These are phyloP conservation scores for Termitomyces sp. DNA, from an alignment of 768 basidiomycete genomes.

Conservation along the genomic window DNA sequence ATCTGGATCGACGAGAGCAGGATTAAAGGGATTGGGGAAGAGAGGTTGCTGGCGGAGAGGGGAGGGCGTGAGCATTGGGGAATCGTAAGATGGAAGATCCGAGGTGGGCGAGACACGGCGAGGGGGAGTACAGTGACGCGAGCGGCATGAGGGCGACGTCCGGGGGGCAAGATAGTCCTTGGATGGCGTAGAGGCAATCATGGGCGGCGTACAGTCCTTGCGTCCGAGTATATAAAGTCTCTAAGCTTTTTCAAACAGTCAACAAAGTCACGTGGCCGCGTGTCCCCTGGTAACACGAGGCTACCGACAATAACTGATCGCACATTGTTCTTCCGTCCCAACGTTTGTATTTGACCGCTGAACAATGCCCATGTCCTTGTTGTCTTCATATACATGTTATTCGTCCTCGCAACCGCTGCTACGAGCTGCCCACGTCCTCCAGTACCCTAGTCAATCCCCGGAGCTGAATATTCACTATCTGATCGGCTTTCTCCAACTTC, in stretches of 20 bases:
- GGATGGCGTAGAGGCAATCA: conserved; percentile 41
- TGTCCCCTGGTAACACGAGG: conserved; percentile 10
- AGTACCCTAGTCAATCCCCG: background rate
- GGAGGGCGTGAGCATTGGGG: conserved; percentile 62
- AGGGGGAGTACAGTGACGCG: conserved; percentile 29
- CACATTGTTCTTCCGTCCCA: conserved; percentile 6
- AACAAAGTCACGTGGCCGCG: conserved; percentile 44
- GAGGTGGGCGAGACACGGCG: conserved; percentile 21
- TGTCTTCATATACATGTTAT: too few relatives aligned
- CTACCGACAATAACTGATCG: background rate
- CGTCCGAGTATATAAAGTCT: background rate
- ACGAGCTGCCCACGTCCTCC: background rate
- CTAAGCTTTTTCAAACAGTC: conserved; percentile 35
- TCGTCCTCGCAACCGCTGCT: background rate
- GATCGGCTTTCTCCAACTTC: background rate
- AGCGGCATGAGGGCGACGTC: conserved; percentile 11
- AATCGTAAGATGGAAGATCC: conserved; percentile 33
- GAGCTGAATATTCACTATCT: background rate
- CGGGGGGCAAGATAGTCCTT: conserved; percentile 29
- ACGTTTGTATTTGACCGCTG: background rate
- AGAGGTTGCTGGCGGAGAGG: conserved; percentile 44
- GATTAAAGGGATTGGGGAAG: conserved; percentile 24
- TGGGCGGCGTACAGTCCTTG: conserved; percentile 16
- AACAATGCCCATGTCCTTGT: background rate
- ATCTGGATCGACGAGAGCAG: conserved; percentile 31